A percentile compares a stretch with the other conserved stretches of the same genome.
Conservation (phyloP, 2,329 filamentous ascomycete genomes). For the Pseudogymnoascus sp. region DNA sequence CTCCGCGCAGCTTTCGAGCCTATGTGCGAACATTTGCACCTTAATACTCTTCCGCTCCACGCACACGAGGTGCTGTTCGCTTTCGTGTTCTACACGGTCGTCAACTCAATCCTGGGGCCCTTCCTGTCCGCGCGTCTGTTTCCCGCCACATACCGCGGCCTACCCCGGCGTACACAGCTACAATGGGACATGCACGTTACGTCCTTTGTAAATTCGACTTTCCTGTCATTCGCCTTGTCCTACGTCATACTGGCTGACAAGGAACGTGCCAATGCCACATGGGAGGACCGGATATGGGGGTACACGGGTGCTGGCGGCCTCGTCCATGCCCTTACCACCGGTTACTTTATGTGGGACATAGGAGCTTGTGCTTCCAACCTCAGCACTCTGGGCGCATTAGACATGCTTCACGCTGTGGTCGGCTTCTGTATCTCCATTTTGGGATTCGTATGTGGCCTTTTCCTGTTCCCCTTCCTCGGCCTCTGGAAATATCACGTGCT, state of each 20-base stretch:
- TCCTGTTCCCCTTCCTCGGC: neutral
- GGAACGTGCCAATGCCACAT: slow-evolving; percentile 56
- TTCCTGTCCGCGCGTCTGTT: slow-evolving; percentile 52
- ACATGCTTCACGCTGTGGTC: slow-evolving; percentile 54
- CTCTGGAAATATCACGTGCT: neutral
- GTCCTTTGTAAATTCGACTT: slow-evolving; percentile 62
- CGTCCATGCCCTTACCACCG: slow-evolving; percentile 64
- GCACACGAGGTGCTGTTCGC: slow-evolving; percentile 65
- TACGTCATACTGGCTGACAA: slow-evolving; percentile 60
- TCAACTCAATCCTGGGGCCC: slow-evolving; percentile 59
- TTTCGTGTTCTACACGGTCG: slow-evolving; percentile 57
- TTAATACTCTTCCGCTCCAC: slow-evolving; percentile 64
- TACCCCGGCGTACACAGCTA: slow-evolving; percentile 53
- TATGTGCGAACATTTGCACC: slow-evolving; percentile 48
- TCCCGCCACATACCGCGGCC: slow-evolving; percentile 46
- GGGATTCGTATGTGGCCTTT: slow-evolving; percentile 58
- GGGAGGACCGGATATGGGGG: slow-evolving; percentile 62
- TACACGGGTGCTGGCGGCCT: slow-evolving; percentile 65
- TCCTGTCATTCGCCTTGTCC: slow-evolving; percentile 63
- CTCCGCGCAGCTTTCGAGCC: slow-evolving; percentile 46
- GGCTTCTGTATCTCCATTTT: slow-evolving; percentile 55
- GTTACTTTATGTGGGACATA: slow-evolving; percentile 77
- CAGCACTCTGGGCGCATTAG: slow-evolving; percentile 66
- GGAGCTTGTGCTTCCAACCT: slow-evolving; percentile 57
- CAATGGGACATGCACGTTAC: slow-evolving; percentile 83